Evolutionary conservation across 306 rosid genomes (phyloP), one percentile per base, ranked within the genome.

Genomic region (Aeschynomene evenia): DNA sequence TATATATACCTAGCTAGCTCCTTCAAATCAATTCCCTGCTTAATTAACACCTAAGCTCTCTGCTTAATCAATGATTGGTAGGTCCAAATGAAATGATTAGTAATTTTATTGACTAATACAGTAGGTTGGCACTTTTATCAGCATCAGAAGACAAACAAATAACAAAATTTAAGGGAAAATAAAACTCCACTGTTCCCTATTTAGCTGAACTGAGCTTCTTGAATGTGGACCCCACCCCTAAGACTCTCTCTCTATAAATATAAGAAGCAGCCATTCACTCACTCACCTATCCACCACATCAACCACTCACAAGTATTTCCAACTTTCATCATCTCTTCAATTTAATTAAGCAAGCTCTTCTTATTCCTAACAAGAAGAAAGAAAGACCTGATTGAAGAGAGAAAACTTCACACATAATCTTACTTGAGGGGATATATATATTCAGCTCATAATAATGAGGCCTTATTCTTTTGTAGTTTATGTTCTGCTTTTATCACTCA

Each of bases 401-500:
- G 52, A 70, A 50, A 72, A 71, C 37, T 54, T 51, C 26, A 18
- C 42, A 16, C 80, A 55, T 22, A 45, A 34, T 68, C 42, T 64
- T 72, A 23, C n/a, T n/a, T n/a, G n/a, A n/a, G 9, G 9, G 54
- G 29, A 39, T 37, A 77, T 70, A 57, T 1, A 37, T 34, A 6
- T 34, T 9, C 9, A 68, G 28, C 31, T 61, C 37, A 33, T 33
- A 6, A 55, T 49, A 67, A 92, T 92, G 96, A 83, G 69, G 59
- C 71, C 84, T 55, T n/a, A n/a, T n/a, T 71, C 77, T 76, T 58
- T 72, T 42, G 72, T 62, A 20, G 53, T 83, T 60, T 78, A 85
- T 81, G 87, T 92, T 77, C 80, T 89, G 26, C 72, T 92, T 79
- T 36, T 88, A 54, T 76, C 76, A 52, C 74, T 85, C 55, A 78